Evolutionary conservation across 169 alveolate genomes (phyloP).

Genomic region (Eimeria necatrix): DNA sequence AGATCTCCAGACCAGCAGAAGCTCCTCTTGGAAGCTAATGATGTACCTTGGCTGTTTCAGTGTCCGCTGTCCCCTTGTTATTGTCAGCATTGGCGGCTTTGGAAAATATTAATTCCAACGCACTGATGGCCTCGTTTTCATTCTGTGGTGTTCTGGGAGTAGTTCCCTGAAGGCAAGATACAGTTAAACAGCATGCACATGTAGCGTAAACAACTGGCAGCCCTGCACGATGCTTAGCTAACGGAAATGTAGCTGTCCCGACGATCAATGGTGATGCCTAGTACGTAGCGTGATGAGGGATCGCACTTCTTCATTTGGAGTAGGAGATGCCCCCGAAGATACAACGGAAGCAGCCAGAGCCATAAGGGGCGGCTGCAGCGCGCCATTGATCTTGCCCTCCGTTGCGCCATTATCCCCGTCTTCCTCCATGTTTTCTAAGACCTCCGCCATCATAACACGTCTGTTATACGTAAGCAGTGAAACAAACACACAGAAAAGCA

Average conservation of each 20-base stretch:
- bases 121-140: slow-evolving; percentile 61
- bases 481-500: not conserved
- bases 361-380: slow-evolving; percentile 61
- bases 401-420: not conserved
- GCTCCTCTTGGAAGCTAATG: not conserved
- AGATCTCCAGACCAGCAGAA: not conserved
- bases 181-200: not conserved
- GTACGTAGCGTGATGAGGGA: not conserved
- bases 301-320: slow-evolving; percentile 40
- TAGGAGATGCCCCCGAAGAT: slow-evolving; percentile 16
- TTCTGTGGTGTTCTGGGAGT: slow-evolving; percentile 21
- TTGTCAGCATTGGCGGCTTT: not conserved
- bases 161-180: slow-evolving; percentile 6
- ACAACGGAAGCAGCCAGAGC: slow-evolving; percentile 61
- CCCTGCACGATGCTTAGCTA: not conserved
- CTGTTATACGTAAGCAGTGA: not conserved
- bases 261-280: not conserved
- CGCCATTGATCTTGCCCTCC: not conserved
- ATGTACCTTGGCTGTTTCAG: slow-evolving; percentile 50
- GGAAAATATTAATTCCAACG: slow-evolving; percentile 62
- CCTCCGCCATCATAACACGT: slow-evolving; percentile 71
- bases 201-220: not conserved
- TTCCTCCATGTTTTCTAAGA: slow-evolving; percentile 8
- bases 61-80: slow-evolving; percentile 60
- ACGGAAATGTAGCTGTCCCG: not conserved